Evolutionary conservation across 2,329 filamentous ascomycete genomes (phyloP).

Genomic region (Pseudopyricularia javanii): DNA sequence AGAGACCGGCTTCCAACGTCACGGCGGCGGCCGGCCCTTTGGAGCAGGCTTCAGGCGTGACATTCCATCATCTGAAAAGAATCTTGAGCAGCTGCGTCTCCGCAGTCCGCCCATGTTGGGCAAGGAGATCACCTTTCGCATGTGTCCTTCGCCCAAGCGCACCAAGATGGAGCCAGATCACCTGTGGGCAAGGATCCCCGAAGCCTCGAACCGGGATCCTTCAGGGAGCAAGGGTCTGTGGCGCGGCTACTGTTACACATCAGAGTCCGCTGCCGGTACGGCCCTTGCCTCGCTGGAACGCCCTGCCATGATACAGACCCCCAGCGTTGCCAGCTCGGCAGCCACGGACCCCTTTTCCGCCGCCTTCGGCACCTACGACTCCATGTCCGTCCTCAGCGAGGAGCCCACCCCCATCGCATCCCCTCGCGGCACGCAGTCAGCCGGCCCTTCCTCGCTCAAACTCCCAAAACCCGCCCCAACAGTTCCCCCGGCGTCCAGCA

Average conservation of each 20-base stretch:
- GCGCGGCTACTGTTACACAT: slow-evolving; percentile 55
- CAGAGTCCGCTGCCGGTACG: slow-evolving; percentile 16
- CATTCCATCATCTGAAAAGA: slow-evolving; percentile 27
- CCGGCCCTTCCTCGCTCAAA: slow-evolving; percentile 7
- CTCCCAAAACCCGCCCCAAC: slow-evolving; percentile 3
- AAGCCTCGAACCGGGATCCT: slow-evolving; percentile 38
- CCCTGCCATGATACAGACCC: slow-evolving; percentile 38
- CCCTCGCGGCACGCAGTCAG: slow-evolving; percentile 8
- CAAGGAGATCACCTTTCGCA: slow-evolving; percentile 65
- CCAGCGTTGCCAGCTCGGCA: slow-evolving; percentile 26
- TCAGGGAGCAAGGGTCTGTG: slow-evolving; percentile 58
- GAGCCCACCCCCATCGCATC: slow-evolving; percentile 14
- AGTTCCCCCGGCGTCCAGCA: background rate
- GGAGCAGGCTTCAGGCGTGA: slow-evolving; percentile 30
- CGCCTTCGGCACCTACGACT: slow-evolving; percentile 21
- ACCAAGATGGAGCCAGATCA: slow-evolving; percentile 76
- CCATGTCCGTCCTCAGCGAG: slow-evolving; percentile 21
- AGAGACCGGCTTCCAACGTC: slow-evolving; percentile 26
- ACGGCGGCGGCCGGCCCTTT: slow-evolving; percentile 12
- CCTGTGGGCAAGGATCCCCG: slow-evolving; percentile 32
- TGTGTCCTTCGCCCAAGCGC: slow-evolving; percentile 69
- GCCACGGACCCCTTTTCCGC: slow-evolving; percentile 27
- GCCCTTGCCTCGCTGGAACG: slow-evolving; percentile 29
- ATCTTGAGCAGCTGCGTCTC: slow-evolving; percentile 35
- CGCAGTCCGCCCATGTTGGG: slow-evolving; percentile 78